phyloP scores from a whole-genome alignment of 208 protist genomes.

The Trypanosoma theileri region DNA sequence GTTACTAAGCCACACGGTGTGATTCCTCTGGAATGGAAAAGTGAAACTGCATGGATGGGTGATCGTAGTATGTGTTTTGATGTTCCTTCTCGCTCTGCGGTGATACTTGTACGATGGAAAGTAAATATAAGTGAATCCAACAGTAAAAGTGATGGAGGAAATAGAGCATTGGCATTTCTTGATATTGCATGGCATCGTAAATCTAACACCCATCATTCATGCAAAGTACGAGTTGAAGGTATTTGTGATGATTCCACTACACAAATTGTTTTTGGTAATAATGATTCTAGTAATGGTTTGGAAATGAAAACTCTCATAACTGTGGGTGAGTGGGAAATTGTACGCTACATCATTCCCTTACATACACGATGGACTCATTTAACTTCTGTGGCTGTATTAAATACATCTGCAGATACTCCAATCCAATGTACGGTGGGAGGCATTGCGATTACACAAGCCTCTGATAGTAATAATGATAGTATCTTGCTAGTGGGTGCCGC shows the following conservation, averaged over 20 bases:
- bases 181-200: slow-evolving; percentile 28
- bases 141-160: neutral
- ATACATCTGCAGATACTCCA: slow-evolving; percentile 22
- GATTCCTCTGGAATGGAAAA: slow-evolving; percentile 21
- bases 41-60: slow-evolving; percentile 56
- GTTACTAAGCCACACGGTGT: neutral
- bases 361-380: slow-evolving; percentile 15
- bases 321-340: slow-evolving; percentile 26
- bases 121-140: slow-evolving; percentile 20
- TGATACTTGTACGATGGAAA: slow-evolving; percentile 41
- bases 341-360: slow-evolving; percentile 23
- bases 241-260: neutral
- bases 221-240: slow-evolving; percentile 17
- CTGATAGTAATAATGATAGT: slow-evolving; percentile 11
- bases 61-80: slow-evolving; percentile 45
- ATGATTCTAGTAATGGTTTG: neutral
- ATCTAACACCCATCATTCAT: neutral
- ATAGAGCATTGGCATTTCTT: slow-evolving; percentile 17
- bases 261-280: slow-evolving; percentile 9
- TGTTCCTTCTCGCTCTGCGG: slow-evolving; percentile 35
- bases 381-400: slow-evolving; percentile 28
- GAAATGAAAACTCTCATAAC: neutral
- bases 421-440: slow-evolving; percentile 43
- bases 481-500: slow-evolving; percentile 15
- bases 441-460: slow-evolving; percentile 18